Evolutionary conservation across 192 early-diverging fungal species (phyloP), one percentile per base, ranked within the genome.

Genomic region (Rhizophagus clarus): DNA sequence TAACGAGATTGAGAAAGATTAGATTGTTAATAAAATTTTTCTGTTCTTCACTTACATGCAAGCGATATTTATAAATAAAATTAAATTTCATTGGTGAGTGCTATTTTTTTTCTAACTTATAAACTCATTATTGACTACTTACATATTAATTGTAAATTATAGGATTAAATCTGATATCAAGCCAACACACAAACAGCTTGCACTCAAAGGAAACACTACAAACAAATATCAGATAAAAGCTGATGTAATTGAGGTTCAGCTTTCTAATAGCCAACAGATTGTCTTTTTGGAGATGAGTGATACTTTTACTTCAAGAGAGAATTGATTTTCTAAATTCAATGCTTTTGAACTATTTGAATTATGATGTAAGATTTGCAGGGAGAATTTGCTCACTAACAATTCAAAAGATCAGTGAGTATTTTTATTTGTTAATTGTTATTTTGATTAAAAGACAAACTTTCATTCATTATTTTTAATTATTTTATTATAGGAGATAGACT

Each of bases 11-110:
- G 62, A 77, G 45, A 62, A 37, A 77, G 75, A 77, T 61, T 77
- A 62, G 75, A 77, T 77, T 29, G 75, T 61, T 61, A 75, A 61
- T 61, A 75, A 75, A 75, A 62, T 75, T n/a, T 75, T 56, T 24
- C 56, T 56, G 12, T 34, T 75, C 4, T 72, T 72, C 28, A 72
- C 45, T 49, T 49, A 72, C 28, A 4, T 75, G 1, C 12, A 75
- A 61, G 28, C 74, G 22, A 75, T 31, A 37, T 75, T 74, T 61
- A 61, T 75, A 10, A 75, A 75, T 15, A 60, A 45, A 75, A 62
- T 75, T 20, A 10, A 17, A 75, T 75, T 75, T 62, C 49, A 75
- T n/a, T 75, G 61, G 32, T 75, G 61, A 61, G 15, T 47, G 70
- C 6, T 72, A 47, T 75, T 75, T 34, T 61, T 61, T 75, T 42